Base-by-base conservation (phyloP, 176 grass and related monocot genomes). In the Rhynchospora pubera region DNA sequence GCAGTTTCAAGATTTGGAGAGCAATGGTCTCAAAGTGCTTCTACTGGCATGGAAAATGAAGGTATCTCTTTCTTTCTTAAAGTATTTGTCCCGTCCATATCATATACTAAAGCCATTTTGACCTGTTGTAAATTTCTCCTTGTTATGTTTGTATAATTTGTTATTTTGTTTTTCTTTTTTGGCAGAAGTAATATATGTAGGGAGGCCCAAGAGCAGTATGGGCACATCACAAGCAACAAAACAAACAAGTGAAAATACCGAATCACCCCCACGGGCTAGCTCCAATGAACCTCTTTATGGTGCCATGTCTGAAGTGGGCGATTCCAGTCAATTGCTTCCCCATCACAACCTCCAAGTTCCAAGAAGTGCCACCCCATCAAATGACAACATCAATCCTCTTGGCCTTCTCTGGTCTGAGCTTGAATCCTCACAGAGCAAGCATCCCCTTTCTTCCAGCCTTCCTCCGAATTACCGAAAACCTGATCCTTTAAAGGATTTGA, bases 361-460 rank as follows among this genome's bases (percentile, higher is more conserved):
- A 10, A 83, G 81, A 47, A 87, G 82, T 79, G 82, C 86, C 77
- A 59, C 73, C 71, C 72, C 68, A 18, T 84, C 85, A 68, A 91
- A 91, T 82, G 88, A 84, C 82, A 93, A 96, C 68, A 64, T 91
- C 46, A 99, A 90, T 57, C 91, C 91, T 90, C 91, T 99, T 79
- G 93, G 93, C 39, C 91, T 99, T 55, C 87, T 93, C 67, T 99
- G 93, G 97, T 99, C 97, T 84, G 97, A 99, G 69, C 89, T 99
- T 51, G 91, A 99, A 90, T 91, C 87, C 62, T 89, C 87, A 73
- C 91, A 96, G 81, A 84, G 84, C 14, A 99, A 91, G 56, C 91
- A 91, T 73, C 95, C 97, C 59, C 93, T 99, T 45, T 97, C 94
- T 26, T 93, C 97, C 6, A 99, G 87, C 65, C 78, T 93, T 86